Evolutionary conservation across 2,329 filamentous ascomycete genomes (phyloP).

Genomic region (Epichloe elymi): DNA sequence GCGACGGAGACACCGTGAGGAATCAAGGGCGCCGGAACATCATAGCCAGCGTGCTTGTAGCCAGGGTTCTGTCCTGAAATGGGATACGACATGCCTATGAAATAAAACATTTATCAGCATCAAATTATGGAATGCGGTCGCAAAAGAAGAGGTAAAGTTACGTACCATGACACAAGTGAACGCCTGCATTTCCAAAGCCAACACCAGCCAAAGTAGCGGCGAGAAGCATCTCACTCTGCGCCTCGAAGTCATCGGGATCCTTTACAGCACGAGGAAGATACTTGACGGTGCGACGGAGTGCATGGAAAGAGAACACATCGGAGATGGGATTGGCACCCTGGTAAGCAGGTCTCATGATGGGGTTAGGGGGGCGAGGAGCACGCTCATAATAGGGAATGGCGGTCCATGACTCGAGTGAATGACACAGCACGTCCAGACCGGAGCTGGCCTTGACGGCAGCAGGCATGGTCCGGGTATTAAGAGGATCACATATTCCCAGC

Average conservation of each 20-base stretch:
- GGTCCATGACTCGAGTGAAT: constrained; percentile 92
- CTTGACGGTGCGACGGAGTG: constrained; percentile 71
- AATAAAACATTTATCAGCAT: background rate
- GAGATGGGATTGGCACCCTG: constrained; percentile 96
- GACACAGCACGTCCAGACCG: constrained; percentile 88
- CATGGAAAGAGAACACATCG: constrained; percentile 88
- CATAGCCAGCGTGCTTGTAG: constrained; percentile 82
- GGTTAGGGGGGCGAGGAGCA: constrained; percentile 77
- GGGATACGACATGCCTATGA: constrained; percentile 80
- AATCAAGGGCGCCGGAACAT: constrained; percentile 65
- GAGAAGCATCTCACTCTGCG: constrained; percentile 89
- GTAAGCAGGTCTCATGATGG: constrained; percentile 83
- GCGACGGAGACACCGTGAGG: constrained; percentile 93
- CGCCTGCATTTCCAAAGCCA: constrained; percentile 93
- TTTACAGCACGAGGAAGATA: constrained; percentile 80
- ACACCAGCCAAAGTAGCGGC: constrained; percentile 90
- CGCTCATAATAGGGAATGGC: constrained; percentile 90
- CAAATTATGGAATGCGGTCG: background rate
- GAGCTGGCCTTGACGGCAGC: constrained; percentile 83
- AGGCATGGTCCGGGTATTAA: constrained; percentile 95
- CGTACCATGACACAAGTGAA: constrained; percentile 59
- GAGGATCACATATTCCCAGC: constrained; percentile 68
- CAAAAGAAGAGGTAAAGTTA: constrained; percentile 1
- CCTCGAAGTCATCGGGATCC: constrained; percentile 83
- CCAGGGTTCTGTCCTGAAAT: constrained; percentile 88